Percentiles rank a stretch among this genome's conserved stretches.
Conservation (phyloP, 345 rosid species). For the Pugionium dolabratum region DNA sequence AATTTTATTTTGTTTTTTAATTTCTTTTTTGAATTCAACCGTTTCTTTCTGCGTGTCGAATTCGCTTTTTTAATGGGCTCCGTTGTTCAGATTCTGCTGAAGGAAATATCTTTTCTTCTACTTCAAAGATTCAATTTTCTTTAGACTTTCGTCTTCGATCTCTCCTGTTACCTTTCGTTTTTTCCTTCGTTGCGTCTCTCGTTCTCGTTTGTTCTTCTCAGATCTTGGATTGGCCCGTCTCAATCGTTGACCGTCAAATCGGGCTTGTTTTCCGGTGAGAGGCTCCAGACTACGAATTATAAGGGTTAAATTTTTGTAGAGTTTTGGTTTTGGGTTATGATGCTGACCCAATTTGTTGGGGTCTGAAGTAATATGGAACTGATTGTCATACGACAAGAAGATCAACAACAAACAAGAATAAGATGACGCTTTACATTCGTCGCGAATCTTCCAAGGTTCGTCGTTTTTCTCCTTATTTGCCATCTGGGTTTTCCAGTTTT, state of each 20-base stretch:
- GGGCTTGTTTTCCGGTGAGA: slow-evolving; percentile 17
- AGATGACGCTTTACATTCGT: slow-evolving; percentile 93
- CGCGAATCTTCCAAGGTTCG: slow-evolving; percentile 94
- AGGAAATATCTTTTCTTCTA: slow-evolving; percentile 32
- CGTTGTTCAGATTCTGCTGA: slow-evolving; percentile 37
- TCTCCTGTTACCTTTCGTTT: neutral
- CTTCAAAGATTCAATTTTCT: slow-evolving; percentile 10
- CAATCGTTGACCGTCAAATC: slow-evolving; percentile 35
- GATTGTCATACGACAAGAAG: slow-evolving; percentile 45
- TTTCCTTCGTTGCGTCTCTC: neutral
- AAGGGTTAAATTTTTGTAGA: neutral
- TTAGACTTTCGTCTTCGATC: slow-evolving; percentile 29
- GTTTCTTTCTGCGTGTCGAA: slow-evolving; percentile 56
- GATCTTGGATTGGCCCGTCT: slow-evolving; percentile 38
- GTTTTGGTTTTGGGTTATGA: slow-evolving; percentile 33
- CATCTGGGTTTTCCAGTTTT: slow-evolving; percentile 16
- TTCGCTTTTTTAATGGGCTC: slow-evolving; percentile 48
- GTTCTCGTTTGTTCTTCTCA: slow-evolving; percentile 17
- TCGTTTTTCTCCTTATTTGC: neutral
- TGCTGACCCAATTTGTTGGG: slow-evolving; percentile 55
- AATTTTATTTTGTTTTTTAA: slow-evolving; percentile 12
- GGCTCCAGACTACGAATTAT: slow-evolving; percentile 10
- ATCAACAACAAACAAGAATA: slow-evolving; percentile 32
- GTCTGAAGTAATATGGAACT: slow-evolving; percentile 67
- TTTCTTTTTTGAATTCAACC: slow-evolving; percentile 43